A percentile compares a stretch with the other conserved stretches of the same genome.
These are phyloP conservation scores for Ambrosia trifida DNA, from an alignment of 129 eudicot species.

Conservation along the genomic window DNA sequence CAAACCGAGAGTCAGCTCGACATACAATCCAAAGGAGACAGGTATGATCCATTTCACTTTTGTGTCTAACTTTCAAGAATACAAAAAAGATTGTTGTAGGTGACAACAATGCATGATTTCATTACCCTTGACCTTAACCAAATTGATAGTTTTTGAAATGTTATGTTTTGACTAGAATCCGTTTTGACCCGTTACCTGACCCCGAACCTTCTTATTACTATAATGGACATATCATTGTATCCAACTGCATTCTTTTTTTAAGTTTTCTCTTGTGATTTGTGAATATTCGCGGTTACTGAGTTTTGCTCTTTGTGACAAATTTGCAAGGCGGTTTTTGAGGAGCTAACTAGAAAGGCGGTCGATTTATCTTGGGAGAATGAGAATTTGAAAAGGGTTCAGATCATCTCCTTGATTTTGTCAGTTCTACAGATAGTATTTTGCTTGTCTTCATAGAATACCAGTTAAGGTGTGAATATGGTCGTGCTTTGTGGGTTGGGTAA, in stretches of 20 bases:
- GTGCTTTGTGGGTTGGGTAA: not conserved
- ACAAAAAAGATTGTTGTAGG: no score
- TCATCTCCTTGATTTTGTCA: not conserved
- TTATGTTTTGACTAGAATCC: no score
- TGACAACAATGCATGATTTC: no score
- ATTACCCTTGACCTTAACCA: no score
- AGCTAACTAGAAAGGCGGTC: constrained; percentile 67
- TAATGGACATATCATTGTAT: no score
- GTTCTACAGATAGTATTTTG: not conserved
- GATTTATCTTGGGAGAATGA: constrained; percentile 68
- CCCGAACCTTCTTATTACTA: no score
- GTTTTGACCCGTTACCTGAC: no score
- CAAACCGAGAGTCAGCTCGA: constrained; percentile 87
- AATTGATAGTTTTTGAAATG: no score
- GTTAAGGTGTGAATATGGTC: not conserved
- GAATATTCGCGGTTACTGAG: no score
- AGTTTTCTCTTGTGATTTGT: no score
- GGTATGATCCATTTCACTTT: constrained; percentile 34
- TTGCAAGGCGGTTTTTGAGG: constrained; percentile 66
- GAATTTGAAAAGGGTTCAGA: constrained; percentile 58
- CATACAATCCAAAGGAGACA: constrained; percentile 77
- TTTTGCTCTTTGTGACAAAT: not conserved
- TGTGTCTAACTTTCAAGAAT: no score
- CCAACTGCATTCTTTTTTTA: no score
- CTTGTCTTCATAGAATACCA: not conserved